phyloP scores from a whole-genome alignment of 176 grass and related monocot species.

The Phyllostachys edulis region DNA sequence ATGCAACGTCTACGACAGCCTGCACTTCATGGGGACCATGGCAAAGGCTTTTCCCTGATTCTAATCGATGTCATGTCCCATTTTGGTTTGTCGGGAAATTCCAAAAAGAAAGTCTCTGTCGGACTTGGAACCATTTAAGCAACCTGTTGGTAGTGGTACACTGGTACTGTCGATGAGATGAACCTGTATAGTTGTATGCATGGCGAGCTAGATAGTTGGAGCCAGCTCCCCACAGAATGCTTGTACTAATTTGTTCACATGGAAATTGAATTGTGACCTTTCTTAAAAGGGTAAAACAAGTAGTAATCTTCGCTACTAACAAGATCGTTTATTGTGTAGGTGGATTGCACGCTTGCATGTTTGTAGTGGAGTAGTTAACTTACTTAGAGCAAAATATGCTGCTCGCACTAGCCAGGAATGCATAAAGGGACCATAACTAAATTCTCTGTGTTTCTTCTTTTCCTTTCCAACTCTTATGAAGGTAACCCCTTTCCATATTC shows the following conservation, averaged over 20 bases:
- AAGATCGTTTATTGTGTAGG: background rate
- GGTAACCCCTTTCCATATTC: background rate
- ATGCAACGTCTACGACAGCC: background rate
- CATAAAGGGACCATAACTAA: background rate
- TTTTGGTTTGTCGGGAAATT: background rate
- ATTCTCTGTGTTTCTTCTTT: background rate
- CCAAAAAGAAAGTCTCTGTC: background rate
- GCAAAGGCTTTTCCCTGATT: background rate
- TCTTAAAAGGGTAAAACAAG: background rate
- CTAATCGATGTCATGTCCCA: constrained; percentile 9
- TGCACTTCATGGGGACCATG: background rate
- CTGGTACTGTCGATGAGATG: background rate
- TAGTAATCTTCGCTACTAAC: background rate
- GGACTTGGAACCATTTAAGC: background rate
- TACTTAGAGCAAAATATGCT: background rate
- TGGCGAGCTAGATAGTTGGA: background rate
- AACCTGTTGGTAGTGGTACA: background rate
- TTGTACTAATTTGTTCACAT: background rate
- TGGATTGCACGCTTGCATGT: background rate
- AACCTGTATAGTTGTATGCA: background rate
- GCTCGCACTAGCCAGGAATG: background rate
- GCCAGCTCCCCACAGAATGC: background rate
- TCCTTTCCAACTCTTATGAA: background rate
- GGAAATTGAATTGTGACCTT: background rate
- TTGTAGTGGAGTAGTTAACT: background rate